These are phyloP conservation scores for Rhododendron williamsianum DNA, from an alignment of 148 eudicot genomes.

Conservation along the genomic window DNA sequence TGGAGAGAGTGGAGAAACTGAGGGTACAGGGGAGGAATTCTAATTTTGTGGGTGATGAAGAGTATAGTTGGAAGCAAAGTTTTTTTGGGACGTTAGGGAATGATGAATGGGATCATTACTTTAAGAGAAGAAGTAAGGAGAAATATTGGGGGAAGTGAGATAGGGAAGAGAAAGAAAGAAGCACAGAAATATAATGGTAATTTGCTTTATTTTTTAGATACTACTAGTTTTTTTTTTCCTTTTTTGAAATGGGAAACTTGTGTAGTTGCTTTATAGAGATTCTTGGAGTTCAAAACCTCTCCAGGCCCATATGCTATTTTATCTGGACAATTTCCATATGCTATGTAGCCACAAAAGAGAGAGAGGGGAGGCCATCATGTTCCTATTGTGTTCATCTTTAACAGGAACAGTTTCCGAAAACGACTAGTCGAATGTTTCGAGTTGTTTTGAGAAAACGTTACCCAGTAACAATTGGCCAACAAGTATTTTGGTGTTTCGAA, in stretches of 20 bases:
- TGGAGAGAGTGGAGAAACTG: conserved; percentile 31
- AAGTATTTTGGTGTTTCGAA: not conserved
- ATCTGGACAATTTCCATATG: not conserved
- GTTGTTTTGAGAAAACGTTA: not conserved
- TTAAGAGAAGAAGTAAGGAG: conserved; percentile 22
- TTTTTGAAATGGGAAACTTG: not conserved
- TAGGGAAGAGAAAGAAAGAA: not conserved
- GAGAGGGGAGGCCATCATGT: not conserved
- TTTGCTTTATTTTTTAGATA: not conserved
- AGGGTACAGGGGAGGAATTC: conserved; percentile 31
- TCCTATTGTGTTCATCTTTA: not conserved
- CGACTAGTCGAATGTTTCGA: not conserved
- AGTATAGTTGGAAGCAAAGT: conserved; percentile 52
- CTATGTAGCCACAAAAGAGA: not conserved
- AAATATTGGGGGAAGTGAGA: conserved; percentile 2
- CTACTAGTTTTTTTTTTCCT: not conserved
- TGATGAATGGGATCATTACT: conserved; percentile 60
- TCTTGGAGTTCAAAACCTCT: not conserved
- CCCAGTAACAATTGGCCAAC: not conserved
- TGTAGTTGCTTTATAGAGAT: not conserved
- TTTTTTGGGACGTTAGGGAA: conserved; percentile 37
- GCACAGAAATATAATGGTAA: not conserved
- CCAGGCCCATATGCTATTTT: not conserved
- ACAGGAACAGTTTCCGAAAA: not conserved
- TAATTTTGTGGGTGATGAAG: conserved; percentile 34